A percentile compares a stretch with the other conserved stretches of the same genome.
Evolutionary conservation across 177 flowering plant species (phyloP).

Genomic region (Telopea speciosissima): DNA sequence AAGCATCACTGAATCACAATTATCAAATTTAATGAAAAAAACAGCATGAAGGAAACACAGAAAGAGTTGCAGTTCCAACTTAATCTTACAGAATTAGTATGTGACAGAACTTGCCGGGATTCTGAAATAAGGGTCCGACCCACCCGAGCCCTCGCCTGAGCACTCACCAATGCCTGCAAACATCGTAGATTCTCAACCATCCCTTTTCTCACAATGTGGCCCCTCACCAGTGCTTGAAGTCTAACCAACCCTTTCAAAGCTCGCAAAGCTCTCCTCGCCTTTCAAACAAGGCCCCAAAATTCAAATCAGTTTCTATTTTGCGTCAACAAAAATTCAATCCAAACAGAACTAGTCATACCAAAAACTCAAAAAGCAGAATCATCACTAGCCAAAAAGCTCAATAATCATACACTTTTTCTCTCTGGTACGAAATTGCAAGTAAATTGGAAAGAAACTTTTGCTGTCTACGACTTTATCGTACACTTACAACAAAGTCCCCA

Average conservation of each 20-base stretch:
- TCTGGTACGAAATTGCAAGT: neutral
- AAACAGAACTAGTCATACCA: neutral
- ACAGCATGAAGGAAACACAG: too few species aligned
- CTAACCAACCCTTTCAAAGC: constrained; percentile 87
- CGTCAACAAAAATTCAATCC: too few species aligned
- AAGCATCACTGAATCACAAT: too few species aligned
- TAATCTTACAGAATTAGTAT: constrained; percentile 29
- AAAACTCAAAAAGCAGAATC: neutral
- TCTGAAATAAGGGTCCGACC: constrained; percentile 33
- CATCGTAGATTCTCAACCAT: constrained; percentile 61
- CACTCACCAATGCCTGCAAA: constrained; percentile 78
- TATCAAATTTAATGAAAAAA: too few species aligned
- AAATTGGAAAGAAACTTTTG: neutral
- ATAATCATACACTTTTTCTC: neutral
- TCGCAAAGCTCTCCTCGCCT: constrained; percentile 69
- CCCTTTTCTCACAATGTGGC: constrained; percentile 78
- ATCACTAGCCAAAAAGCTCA: neutral
- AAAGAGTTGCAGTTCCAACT: too few species aligned
- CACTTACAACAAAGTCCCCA: neutral
- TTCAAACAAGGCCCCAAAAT: constrained; percentile 7
- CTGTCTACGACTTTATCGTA: neutral
- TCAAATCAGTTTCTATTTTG: neutral
- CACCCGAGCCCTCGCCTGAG: constrained; percentile 68
- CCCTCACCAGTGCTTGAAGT: constrained; percentile 91
- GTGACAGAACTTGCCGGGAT: constrained; percentile 24